phyloP scores from a whole-genome alignment of 371 early-diverging fungal genomes.

The Mucor irregularis region DNA sequence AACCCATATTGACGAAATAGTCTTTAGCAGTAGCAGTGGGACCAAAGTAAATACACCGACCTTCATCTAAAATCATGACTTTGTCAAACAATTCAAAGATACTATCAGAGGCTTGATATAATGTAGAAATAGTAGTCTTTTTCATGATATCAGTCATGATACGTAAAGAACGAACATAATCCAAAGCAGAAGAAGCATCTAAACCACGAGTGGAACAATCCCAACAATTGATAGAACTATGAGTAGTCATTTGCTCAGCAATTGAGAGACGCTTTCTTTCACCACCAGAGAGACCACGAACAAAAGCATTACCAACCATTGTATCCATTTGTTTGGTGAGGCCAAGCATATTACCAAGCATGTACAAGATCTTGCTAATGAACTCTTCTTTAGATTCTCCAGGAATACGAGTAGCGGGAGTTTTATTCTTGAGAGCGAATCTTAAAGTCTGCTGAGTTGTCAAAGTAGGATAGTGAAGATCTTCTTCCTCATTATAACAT shows the following conservation, averaged over 20 bases:
- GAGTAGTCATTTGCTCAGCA: too few species aligned
- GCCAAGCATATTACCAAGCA: slow-evolving; percentile 67
- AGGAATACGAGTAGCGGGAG: slow-evolving; percentile 55
- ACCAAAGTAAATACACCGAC: slow-evolving; percentile 75
- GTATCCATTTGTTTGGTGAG: slow-evolving; percentile 73
- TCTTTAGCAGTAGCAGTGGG: slow-evolving; percentile 55
- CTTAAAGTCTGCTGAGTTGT: slow-evolving; percentile 69
- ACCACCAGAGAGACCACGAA: slow-evolving; percentile 84
- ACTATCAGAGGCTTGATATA: slow-evolving; percentile 72
- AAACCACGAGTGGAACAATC: too few species aligned
- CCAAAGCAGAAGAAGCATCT: too few species aligned
- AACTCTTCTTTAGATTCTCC: slow-evolving; percentile 41
- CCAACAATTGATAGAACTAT: too few species aligned
- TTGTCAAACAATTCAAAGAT: slow-evolving; percentile 79
- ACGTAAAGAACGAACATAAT: too few species aligned
- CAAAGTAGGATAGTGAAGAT: slow-evolving; percentile 69
- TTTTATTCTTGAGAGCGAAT: slow-evolving; percentile 64
- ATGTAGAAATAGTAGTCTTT: slow-evolving; percentile 59
- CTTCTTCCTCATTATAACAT: slow-evolving; percentile 73
- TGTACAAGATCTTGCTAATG: slow-evolving; percentile 41
- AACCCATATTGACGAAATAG: slow-evolving; percentile 71
- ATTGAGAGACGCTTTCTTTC: slow-evolving; percentile 85
- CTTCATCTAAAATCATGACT: slow-evolving; percentile 69
- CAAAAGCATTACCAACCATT: slow-evolving; percentile 78
- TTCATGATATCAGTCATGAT: slow-evolving; percentile 61